A percentile compares a stretch with the other conserved stretches of the same genome.
These are phyloP conservation scores for Fusarium burgessii DNA, from an alignment of 2,329 filamentous ascomycete species.

Conservation along the genomic window DNA sequence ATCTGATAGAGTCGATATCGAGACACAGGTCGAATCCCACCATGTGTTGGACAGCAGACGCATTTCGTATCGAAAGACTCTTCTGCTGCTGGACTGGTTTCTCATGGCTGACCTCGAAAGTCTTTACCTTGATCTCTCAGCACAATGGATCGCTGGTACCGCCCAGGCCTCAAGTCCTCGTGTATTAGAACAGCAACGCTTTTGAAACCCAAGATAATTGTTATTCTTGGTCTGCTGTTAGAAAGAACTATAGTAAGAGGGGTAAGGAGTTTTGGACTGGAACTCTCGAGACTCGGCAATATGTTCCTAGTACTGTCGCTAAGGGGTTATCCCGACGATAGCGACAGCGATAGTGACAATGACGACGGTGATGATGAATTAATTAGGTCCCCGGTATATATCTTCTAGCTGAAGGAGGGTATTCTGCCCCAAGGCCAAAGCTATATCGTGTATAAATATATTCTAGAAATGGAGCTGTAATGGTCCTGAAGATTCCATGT, in stretches of 20 bases:
- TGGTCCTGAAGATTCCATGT: not conserved
- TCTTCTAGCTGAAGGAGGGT: conserved; percentile 16
- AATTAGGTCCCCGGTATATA: not conserved
- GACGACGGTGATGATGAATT: not conserved
- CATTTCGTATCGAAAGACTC: not conserved
- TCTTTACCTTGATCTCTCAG: conserved; percentile 23
- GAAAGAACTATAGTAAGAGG: not conserved
- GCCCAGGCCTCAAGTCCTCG: not conserved
- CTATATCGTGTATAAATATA: conserved; percentile 3
- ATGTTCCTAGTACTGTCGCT: not conserved
- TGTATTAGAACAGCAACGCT: conserved; percentile 3
- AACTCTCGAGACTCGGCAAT: conserved; percentile 1
- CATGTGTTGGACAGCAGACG: not conserved
- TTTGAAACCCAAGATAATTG: conserved; percentile 25
- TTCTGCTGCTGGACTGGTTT: conserved; percentile 13
- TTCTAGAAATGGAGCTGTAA: not conserved
- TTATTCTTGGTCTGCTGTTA: conserved; percentile 7
- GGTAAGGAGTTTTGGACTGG: conserved; percentile 1
- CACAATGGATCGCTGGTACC: not conserved
- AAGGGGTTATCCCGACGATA: not conserved
- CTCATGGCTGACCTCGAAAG: conserved; percentile 20
- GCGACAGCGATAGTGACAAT: not conserved
- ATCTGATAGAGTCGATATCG: not conserved
- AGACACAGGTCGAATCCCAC: not conserved
- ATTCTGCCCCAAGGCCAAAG: conserved; percentile 25